Conservation (phyloP, 148 eudicot genomes). For the Talinum fruticosum region DNA sequence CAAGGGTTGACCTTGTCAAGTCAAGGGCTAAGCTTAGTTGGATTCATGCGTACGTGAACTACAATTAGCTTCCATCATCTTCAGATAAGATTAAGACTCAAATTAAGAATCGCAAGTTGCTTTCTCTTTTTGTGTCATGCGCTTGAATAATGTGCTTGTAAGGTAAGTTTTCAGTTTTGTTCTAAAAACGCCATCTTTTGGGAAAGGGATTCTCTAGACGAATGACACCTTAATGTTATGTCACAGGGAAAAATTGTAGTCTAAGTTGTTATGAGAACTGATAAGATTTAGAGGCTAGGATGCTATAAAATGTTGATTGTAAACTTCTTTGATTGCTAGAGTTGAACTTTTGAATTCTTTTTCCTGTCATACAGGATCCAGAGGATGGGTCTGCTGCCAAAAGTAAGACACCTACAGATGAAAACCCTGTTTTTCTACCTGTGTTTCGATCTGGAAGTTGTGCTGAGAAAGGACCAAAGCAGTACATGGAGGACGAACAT, state of each 20-base stretch:
- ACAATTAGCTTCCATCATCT: too few relatives aligned
- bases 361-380: slow-evolving; percentile 40
- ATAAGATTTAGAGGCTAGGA: too few relatives aligned
- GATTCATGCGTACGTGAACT: too few relatives aligned
- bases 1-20: too few relatives aligned
- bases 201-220: neutral
- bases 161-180: too few relatives aligned
- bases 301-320: neutral
- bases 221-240: neutral
- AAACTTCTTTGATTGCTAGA: neutral
- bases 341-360: neutral
- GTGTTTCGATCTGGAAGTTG: slow-evolving; percentile 83
- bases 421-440: slow-evolving; percentile 46
- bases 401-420: slow-evolving; percentile 42
- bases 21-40: too few relatives aligned
- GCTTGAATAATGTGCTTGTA: too few relatives aligned
- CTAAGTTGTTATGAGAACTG: neutral
- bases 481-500: slow-evolving; percentile 85
- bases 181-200: neutral
- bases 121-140: too few relatives aligned
- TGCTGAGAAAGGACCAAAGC: slow-evolving; percentile 86
- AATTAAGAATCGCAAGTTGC: too few relatives aligned
- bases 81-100: too few relatives aligned
- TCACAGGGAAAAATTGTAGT: neutral
- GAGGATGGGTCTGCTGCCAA: slow-evolving; percentile 34